phyloP scores from a whole-genome alignment of 768 basidiomycete species.

The Daedalea quercina region DNA sequence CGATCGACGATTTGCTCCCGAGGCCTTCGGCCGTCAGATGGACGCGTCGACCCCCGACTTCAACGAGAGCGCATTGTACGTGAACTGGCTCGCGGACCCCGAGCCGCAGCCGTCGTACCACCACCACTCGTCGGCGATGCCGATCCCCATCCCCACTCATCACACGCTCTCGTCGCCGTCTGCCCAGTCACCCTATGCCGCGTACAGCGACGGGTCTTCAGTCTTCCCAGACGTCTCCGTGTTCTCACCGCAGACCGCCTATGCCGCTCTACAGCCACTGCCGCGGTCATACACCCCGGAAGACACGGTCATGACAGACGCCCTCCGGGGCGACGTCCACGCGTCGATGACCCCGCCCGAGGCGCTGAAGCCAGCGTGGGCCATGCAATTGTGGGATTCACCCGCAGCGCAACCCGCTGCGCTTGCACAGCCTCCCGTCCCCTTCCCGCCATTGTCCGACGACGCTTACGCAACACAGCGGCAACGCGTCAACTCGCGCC shows the following conservation, averaged over 20 bases:
- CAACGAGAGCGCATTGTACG: slow-evolving; percentile 34
- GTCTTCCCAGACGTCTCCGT: slow-evolving; percentile 40
- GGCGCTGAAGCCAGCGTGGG: slow-evolving; percentile 45
- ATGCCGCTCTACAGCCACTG: slow-evolving; percentile 51
- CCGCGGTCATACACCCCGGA: slow-evolving; percentile 55
- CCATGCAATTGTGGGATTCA: slow-evolving; percentile 59
- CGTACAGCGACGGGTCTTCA: slow-evolving; percentile 38
- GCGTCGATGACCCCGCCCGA: slow-evolving; percentile 2
- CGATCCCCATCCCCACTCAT: slow-evolving; percentile 51
- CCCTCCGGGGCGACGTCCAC: slow-evolving; percentile 12
- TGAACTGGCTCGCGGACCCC: slow-evolving; percentile 61
- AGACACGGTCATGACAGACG: slow-evolving; percentile 18
- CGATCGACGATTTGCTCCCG: slow-evolving; percentile 29
- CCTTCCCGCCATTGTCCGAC: slow-evolving; percentile 25
- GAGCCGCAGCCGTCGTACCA: slow-evolving; percentile 32
- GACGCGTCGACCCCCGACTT: slow-evolving; percentile 34
- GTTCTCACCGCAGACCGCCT: slow-evolving; percentile 52
- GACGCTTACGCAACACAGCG: slow-evolving; percentile 36
- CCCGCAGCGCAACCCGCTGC: slow-evolving; percentile 26
- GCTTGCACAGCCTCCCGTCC: slow-evolving; percentile 30
- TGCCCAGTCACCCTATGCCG: slow-evolving; percentile 39
- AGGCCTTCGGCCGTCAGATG: slow-evolving; percentile 23
- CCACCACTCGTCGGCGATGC: slow-evolving; percentile 43
- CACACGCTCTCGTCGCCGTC: slow-evolving; percentile 8
- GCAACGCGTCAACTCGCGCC: slow-evolving; percentile 33